Evolutionary conservation across 2,329 filamentous ascomycete species (phyloP).

Genomic region (Penicillium fuscoglaucum): DNA sequence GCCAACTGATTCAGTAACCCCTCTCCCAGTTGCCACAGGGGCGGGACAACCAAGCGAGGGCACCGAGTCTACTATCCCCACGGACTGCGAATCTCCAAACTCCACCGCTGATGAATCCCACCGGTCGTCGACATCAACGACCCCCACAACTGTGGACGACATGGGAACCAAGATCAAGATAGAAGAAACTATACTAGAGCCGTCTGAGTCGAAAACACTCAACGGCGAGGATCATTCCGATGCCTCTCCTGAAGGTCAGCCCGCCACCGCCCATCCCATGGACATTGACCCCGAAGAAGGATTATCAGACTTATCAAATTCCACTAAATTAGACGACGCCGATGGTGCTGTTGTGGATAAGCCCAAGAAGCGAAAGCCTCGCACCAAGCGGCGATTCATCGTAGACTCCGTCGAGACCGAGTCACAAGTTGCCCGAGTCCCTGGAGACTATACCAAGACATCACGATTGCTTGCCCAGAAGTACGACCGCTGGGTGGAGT

Average conservation of each 20-base stretch:
- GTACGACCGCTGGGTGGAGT: slow-evolving; percentile 82
- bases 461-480: slow-evolving; percentile 72
- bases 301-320: slow-evolving; percentile 30
- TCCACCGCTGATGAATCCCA: slow-evolving; percentile 36
- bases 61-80: slow-evolving; percentile 14
- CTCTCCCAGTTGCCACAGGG: slow-evolving; percentile 5
- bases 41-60: not conserved
- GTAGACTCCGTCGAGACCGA: slow-evolving; percentile 43
- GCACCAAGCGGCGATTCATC: slow-evolving; percentile 29
- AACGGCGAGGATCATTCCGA: slow-evolving; percentile 16
- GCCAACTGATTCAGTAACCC: slow-evolving; percentile 12
- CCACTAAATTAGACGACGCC: slow-evolving; percentile 31
- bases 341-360: slow-evolving; percentile 21
- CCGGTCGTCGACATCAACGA: slow-evolving; percentile 37
- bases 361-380: slow-evolving; percentile 24
- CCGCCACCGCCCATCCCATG: slow-evolving; percentile 9
- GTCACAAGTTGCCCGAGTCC: slow-evolving; percentile 51
- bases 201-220: not conserved
- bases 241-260: slow-evolving; percentile 11
- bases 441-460: slow-evolving; percentile 82
- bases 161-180: slow-evolving; percentile 20
- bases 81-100: slow-evolving; percentile 30
- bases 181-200: slow-evolving; percentile 17
- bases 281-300: slow-evolving; percentile 23
- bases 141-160: slow-evolving; percentile 40